Evolutionary conservation across 225 moss, liverwort and hornwort genomes (phyloP), one percentile per base, ranked within the genome.

Genomic region (Climacium dendroides): DNA sequence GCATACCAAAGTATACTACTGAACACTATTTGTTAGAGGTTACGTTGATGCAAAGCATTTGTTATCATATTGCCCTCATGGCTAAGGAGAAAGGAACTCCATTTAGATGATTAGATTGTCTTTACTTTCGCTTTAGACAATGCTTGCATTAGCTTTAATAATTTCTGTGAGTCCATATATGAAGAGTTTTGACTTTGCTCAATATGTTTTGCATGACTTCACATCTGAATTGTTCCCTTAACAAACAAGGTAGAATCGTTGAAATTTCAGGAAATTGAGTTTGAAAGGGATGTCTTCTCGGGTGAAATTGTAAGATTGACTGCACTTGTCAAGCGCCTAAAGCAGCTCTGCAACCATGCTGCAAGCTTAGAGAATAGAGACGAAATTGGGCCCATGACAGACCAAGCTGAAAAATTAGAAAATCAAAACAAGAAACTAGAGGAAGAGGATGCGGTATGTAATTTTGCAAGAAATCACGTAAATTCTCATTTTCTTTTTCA

Each of bases 211-310:
- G 15, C 37, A 60, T 15, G 16, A 37, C 29, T 59, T 53, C 39
- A 47, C 37, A 69, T 67, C 23, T 83, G 37, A 58, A 67, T 48
- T 32, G 64, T 57, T 87, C 32, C 57, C 52, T 77, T 34, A 22
- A 57, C 57, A 11, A 78, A 41, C 58, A 1, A 41, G 59, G 15
- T 41, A 61, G 23, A 34, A 30, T 45, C 47, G 58, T 75, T n/a
- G 59, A 86, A 79, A 78, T 74, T 81, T 41, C 91, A 98, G 98
- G 98, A 98, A 88, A 95, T 97, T 65, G 97, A 98, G 72, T 98
- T 98, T 85, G 98, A 97, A 87, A 93, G 98, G 77, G 97, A 98
- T 73, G 94, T 98, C 58, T 98, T 98, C 87, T 86, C 92, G 6
- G 94, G 96, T 65, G 98, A 98, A 89, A 96, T 98, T 17, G 87